phyloP scores from a whole-genome alignment of 352 stramenopile species.

The Phytophthora brassicae region DNA sequence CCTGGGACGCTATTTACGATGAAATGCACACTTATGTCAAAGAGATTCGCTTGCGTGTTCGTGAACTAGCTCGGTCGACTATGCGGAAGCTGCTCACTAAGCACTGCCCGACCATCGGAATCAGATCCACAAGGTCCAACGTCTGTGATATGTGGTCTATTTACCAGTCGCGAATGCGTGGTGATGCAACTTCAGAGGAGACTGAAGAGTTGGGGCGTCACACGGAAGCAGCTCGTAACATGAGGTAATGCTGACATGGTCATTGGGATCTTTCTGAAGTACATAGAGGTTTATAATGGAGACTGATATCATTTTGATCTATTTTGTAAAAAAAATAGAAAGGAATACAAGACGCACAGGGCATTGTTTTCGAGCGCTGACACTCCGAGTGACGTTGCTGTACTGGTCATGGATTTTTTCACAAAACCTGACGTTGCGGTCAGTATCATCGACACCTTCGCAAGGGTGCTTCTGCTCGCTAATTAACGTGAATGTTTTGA shows the following conservation, averaged over 20 bases:
- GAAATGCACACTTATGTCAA: constrained; percentile 5
- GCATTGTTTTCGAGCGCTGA: too few relatives aligned
- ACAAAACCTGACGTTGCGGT: too few relatives aligned
- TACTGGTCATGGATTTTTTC: too few relatives aligned
- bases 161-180: constrained; percentile 10
- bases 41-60: too few relatives aligned
- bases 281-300: too few relatives aligned
- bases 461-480: constrained; percentile 24
- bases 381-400: too few relatives aligned
- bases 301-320: constrained; percentile 12
- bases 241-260: too few relatives aligned
- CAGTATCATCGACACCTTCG: too few relatives aligned
- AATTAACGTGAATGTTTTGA: constrained; percentile 18
- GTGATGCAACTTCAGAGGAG: background rate
- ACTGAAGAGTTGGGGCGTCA: constrained; percentile 15
- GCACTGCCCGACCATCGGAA: background rate
- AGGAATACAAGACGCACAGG: constrained; percentile 10
- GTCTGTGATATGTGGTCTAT: constrained; percentile 11
- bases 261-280: too few relatives aligned
- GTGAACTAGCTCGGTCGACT: too few relatives aligned
- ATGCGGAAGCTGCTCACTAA: too few relatives aligned
- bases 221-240: constrained; percentile 10
- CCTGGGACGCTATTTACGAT: constrained; percentile 9
- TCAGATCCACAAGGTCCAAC: constrained; percentile 11
- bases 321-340: background rate